A percentile compares a stretch with the other conserved stretches of the same genome.
Conservation (phyloP, 768 basidiomycete species). For the Clathrus columnatus region DNA sequence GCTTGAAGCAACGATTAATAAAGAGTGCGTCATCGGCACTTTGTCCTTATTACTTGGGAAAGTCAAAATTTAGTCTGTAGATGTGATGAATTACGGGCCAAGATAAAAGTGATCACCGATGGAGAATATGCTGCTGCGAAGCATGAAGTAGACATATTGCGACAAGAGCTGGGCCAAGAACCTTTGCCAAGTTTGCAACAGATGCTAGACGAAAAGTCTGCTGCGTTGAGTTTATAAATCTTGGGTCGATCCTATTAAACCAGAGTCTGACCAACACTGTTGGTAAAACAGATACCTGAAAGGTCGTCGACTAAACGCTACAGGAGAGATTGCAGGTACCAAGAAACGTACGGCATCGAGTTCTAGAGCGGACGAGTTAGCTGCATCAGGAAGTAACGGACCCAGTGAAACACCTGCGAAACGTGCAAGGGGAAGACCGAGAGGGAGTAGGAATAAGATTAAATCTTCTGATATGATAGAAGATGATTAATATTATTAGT, state of each 20-base stretch:
- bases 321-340: constrained; percentile 10
- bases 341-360: constrained; percentile 23
- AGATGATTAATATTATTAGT: too few relatives aligned
- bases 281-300: constrained; percentile 52
- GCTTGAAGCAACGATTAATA: constrained; percentile 53
- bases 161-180: constrained; percentile 67
- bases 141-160: constrained; percentile 64
- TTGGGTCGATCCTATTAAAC: background rate
- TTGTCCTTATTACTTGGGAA: background rate
- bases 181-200: constrained; percentile 64
- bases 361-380: constrained; percentile 22
- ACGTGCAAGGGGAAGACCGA: constrained; percentile 56
- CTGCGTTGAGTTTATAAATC: constrained; percentile 32
- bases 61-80: constrained; percentile 26
- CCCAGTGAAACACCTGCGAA: constrained; percentile 28
- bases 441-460: constrained; percentile 54
- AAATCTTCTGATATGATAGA: background rate
- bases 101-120: constrained; percentile 60
- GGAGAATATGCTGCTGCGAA: constrained; percentile 72
- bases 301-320: constrained; percentile 51
- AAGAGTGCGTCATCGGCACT: constrained; percentile 44
- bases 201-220: constrained; percentile 62
- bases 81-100: constrained; percentile 54
- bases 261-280: constrained; percentile 11
- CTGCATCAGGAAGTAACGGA: background rate